Percentiles rank a stretch among this genome's conserved stretches.
Evolutionary conservation across 305 asterid genomes (phyloP).

Genomic region (Stenogyne calaminthoides): DNA sequence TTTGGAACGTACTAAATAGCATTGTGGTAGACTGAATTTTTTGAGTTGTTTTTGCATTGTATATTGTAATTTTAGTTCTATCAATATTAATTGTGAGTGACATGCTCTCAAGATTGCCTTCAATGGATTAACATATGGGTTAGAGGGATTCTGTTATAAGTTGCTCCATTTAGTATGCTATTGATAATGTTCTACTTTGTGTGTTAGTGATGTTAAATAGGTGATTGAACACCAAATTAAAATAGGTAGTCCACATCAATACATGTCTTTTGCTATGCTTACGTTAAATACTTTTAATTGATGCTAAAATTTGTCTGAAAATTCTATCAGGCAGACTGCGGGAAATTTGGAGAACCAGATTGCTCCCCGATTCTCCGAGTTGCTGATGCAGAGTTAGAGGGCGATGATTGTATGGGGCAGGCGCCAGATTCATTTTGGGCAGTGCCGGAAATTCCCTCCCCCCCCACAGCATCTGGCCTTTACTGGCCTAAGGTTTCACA

Average conservation of each 20-base stretch:
- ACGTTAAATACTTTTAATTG: not conserved
- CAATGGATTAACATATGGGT: not conserved
- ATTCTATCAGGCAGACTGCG: conserved; percentile 54
- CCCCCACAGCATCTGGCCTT: conserved; percentile 89
- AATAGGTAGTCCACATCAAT: not conserved
- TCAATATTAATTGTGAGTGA: not conserved
- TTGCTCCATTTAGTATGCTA: not conserved
- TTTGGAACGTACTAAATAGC: not conserved
- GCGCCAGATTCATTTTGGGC: conserved; percentile 67
- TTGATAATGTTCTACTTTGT: not conserved
- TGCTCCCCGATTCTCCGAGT: conserved; percentile 48
- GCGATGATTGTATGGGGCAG: conserved; percentile 67
- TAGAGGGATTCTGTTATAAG: not conserved
- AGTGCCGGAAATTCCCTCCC: conserved; percentile 79
- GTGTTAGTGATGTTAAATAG: not conserved
- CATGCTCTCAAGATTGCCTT: not conserved
- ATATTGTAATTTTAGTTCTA: not conserved
- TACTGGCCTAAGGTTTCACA: conserved; percentile 56
- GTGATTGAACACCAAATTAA: not conserved
- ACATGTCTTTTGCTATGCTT: not conserved
- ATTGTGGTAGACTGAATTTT: not conserved
- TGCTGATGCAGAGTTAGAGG: conserved; percentile 62
- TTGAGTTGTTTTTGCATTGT: not conserved
- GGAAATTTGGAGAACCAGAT: conserved; percentile 69
- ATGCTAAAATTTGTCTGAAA: not conserved